These are phyloP conservation scores for Neurospora sp. DNA, from an alignment of 495 filamentous ascomycete species.

Conservation along the genomic window DNA sequence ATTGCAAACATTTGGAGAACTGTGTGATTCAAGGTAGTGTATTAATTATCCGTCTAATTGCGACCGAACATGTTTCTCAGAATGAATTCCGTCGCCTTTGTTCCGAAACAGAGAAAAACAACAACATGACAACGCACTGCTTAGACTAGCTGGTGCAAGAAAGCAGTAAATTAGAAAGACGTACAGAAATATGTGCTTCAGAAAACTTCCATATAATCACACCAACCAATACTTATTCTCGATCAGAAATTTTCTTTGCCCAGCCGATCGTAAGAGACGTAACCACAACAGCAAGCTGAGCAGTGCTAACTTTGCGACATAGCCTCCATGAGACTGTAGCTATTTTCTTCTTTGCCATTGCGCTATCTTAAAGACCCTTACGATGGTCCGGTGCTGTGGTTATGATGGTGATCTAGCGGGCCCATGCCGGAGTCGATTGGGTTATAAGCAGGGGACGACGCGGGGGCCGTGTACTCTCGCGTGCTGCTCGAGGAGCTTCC, in stretches of 20 bases:
- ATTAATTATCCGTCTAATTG: background rate
- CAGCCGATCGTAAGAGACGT: background rate
- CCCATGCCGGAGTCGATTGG: conserved; percentile 15
- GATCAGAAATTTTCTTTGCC: background rate
- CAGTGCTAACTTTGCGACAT: background rate
- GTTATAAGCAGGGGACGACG: conserved; percentile 3
- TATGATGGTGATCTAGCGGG: conserved; percentile 19
- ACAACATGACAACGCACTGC: background rate
- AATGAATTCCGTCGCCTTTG: background rate
- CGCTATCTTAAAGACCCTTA: background rate
- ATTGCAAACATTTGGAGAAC: background rate
- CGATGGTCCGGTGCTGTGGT: background rate
- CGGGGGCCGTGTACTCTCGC: background rate
- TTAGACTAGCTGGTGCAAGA: background rate
- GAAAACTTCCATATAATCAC: background rate
- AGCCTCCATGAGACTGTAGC: background rate
- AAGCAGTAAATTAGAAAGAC: background rate
- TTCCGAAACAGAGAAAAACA: background rate
- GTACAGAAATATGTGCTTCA: background rate
- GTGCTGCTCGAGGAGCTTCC: background rate
- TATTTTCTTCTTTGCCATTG: background rate
- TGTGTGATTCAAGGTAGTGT: background rate
- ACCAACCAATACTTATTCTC: background rate
- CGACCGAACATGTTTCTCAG: background rate
- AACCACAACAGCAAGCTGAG: background rate